A percentile compares a stretch with the other conserved stretches of the same genome.
Conservation (phyloP, 1,284 basidiomycete species). For the Schizophyllum amplum region DNA sequence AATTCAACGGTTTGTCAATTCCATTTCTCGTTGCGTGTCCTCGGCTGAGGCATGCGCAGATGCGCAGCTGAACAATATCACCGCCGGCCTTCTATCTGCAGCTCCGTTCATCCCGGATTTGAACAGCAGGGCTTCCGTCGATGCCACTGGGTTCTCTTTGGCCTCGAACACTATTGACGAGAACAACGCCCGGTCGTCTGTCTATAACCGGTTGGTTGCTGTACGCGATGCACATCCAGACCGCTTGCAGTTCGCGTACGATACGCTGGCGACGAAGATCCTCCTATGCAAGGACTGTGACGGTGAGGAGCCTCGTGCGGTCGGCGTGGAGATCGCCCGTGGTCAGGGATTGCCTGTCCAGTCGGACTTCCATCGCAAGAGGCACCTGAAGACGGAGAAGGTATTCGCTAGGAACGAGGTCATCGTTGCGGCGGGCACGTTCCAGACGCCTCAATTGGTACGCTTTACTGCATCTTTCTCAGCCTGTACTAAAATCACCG, state of each 20-base stretch:
- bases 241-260: conserved; percentile 9
- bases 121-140: conserved; percentile 5
- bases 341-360: not conserved
- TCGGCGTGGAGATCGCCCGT: not conserved
- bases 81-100: not conserved
- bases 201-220: conserved; percentile 12
- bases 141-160: conserved; percentile 10
- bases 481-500: not conserved
- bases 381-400: conserved; percentile 1
- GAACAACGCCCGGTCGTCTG: conserved; percentile 13
- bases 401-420: conserved; percentile 18
- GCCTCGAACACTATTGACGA: conserved; percentile 13
- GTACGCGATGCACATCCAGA: conserved; percentile 7
- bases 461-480: not conserved
- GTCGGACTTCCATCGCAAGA: conserved; percentile 6
- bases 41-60: not conserved
- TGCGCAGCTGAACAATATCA: not conserved
- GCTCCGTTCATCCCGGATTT: not conserved
- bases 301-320: not conserved
- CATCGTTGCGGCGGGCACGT: conserved; percentile 20
- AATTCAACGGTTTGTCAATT: conserved; percentile 12
- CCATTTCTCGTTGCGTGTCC: not conserved
- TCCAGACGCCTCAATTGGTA: conserved; percentile 23
- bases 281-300: not conserved
- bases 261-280: conserved; percentile 9